Evolutionary conservation across 257 asterid species (phyloP), one percentile per base, ranked within the genome.

Genomic region (Jasminum sambac): DNA sequence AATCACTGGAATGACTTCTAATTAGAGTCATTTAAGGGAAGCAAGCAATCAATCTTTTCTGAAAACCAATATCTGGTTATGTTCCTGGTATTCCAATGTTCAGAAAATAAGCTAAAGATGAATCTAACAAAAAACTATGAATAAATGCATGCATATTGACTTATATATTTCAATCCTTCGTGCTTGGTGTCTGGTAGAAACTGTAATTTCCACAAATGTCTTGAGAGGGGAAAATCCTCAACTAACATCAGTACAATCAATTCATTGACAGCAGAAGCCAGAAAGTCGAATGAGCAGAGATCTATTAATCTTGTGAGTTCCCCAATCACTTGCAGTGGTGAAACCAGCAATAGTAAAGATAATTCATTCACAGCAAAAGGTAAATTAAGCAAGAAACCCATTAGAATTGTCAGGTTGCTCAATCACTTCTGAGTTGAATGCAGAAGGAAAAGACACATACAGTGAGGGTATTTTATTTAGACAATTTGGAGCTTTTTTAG

Each of bases 401-500:
- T 43, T 10, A 43, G 2, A 11, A 16, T 1, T 43, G n/a, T 43
- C 2, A 43, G 50, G 50, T 43, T 43, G 5, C 14, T 14, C 50
- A 43, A 30, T 30, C 1, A 30, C 36, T 30, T 30, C 36, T n/a
- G n/a, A 41, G 14, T 41, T 41, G 2, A 41, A 41, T 17, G 64
- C 60, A 42, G 70, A 25, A 37, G 16, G 17, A 8, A 34, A 50
- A 10, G 16, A 50, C 13, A 19, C 0, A 36, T 5, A 8, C 11
- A 14, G 38, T 21, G 25, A 12, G 10, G 74, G 57, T 10, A 58
- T 40, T 57, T 52, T 57, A 68, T 48, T 9, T 48, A 68, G 72
- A n/a, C 55, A 40, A 40, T 19, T 55, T 24, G 19, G 42, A 50
- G 24, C 10, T 40, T 3, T 11, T 34, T 61, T 34, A 55, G 44